Percentiles rank a stretch among this genome's conserved stretches.
Evolutionary conservation across 768 basidiomycete genomes (phyloP).

Genomic region (Clathrus columnatus): DNA sequence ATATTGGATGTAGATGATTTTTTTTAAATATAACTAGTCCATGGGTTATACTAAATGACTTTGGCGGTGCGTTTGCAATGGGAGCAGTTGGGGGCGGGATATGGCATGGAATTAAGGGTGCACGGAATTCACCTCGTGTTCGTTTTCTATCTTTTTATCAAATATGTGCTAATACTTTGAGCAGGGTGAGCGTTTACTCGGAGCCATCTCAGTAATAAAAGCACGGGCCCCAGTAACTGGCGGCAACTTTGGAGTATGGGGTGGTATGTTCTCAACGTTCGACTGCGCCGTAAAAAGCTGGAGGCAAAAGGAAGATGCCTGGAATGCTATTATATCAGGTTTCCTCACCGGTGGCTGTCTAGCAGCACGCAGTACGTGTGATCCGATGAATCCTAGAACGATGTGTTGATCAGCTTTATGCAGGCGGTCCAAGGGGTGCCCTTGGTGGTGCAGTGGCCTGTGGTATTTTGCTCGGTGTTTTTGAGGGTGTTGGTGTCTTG

Average conservation of each 20-base stretch:
- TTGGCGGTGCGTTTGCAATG: conserved; percentile 96
- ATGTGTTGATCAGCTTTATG: background rate
- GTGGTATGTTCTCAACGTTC: conserved; percentile 97
- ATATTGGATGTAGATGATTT: too few species aligned
- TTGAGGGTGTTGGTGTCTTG: conserved; percentile 92
- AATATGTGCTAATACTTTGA: background rate
- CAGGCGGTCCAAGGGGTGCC: conserved; percentile 89
- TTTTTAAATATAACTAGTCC: conserved; percentile 48
- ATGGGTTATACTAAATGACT: conserved; percentile 98
- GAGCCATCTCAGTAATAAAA: conserved; percentile 93
- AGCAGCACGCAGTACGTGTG: conserved; percentile 78
- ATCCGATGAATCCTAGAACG: background rate
- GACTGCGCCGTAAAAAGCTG: conserved; percentile 97
- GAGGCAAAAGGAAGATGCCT: conserved; percentile 96
- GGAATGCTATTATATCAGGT: conserved; percentile 97
- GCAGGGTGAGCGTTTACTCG: conserved; percentile 89
- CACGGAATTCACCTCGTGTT: conserved; percentile 91
- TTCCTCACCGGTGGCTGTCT: conserved; percentile 98
- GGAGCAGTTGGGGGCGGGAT: conserved; percentile 96
- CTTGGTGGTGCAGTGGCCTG: conserved; percentile 92
- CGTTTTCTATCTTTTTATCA: conserved; percentile 21
- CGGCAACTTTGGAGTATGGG: conserved; percentile 93
- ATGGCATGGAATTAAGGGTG: conserved; percentile 98
- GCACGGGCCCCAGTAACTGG: conserved; percentile 97
- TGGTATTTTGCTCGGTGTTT: conserved; percentile 90